Evolutionary conservation across 495 filamentous ascomycete species (phyloP), one percentile per base, ranked within the genome.

Genomic region (Hyaloscypha finlandica): DNA sequence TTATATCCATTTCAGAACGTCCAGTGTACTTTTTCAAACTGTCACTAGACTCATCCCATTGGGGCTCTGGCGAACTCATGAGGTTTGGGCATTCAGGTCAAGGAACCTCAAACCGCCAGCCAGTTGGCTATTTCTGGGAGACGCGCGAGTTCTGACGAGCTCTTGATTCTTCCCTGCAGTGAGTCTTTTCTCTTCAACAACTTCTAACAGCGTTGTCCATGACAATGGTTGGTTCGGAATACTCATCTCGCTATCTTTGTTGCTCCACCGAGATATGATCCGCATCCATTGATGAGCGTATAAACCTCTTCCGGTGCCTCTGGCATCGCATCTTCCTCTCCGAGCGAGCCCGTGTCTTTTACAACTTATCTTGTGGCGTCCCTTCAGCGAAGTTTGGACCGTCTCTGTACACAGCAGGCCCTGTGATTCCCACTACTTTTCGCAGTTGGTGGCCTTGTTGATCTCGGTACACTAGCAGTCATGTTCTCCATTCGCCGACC

Each of bases 1-100:
- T 29, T 35, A 20, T 30, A 4, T 61, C 22, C 29, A 22, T 25
- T 33, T 20, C 19, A 29, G 35, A 45, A 16, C 35, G 12, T 59
- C n/a, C 4, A 31, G 14, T 42, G 19, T 22, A 20, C 33, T 61
- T 48, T 8, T 37, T 60, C 33, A 20, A 48, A 14, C 51, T 61
- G 59, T 61, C 37, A 48, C 29, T 31, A 61, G n/a, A 45, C 14
- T 61, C 59, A 48, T 61, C 37, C 37, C 37, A 61, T 61, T 61
- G 59, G 59, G 59, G 33, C 37, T 48, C 37, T 48, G 25, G 30
- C 19, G 59, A 31, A 20, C 8, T 20, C 29, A 20, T 48, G 20
- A 16, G 35, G 6, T 30, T 37, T 61, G 19, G 59, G 35, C 59
- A 56, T 6, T 6, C 20, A 45, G 59, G 33, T 42, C 19, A 31